phyloP scores from a whole-genome alignment of 2,329 filamentous ascomycete genomes.

The Penicillium sclerotiorum region DNA sequence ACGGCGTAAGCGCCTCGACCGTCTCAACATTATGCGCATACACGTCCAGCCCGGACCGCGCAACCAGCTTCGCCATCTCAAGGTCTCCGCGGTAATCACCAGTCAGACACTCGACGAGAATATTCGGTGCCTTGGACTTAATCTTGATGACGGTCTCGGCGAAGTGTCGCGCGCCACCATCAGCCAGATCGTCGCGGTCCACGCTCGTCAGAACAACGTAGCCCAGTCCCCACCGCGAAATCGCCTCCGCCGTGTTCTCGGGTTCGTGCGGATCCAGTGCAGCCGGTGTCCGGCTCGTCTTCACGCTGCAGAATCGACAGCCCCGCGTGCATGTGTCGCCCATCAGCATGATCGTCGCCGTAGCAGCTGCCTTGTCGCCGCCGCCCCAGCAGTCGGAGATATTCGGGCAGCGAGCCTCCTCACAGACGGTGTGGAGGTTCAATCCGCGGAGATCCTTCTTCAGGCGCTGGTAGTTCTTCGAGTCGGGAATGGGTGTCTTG shows the following conservation, averaged over 20 bases:
- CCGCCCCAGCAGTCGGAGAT: conserved; percentile 99
- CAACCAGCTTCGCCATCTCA: conserved; percentile 84
- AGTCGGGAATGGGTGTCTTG: conserved; percentile 89
- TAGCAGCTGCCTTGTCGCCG: conserved; percentile 81
- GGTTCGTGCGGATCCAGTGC: conserved; percentile 94
- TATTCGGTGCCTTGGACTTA: conserved; percentile 68
- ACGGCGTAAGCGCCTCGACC: conserved; percentile 84
- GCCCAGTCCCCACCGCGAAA: conserved; percentile 88
- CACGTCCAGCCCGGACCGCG: conserved; percentile 86
- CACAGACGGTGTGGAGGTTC: conserved; percentile 92
- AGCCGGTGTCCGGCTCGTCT: conserved; percentile 75
- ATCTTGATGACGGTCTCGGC: conserved; percentile 93
- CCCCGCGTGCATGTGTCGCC: conserved; percentile 96
- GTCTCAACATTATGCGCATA: conserved; percentile 98
- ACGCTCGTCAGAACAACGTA: conserved; percentile 95
- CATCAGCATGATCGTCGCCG: conserved; percentile 99
- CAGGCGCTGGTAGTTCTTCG: conserved; percentile 89
- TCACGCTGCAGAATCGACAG: conserved; percentile 96
- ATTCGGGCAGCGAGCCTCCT: conserved; percentile 96
- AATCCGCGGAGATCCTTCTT: conserved; percentile 90
- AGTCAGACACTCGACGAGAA: conserved; percentile 54
- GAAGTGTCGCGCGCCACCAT: conserved; percentile 87
- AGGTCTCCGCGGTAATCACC: conserved; percentile 85
- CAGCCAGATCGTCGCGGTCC: conserved; percentile 86
- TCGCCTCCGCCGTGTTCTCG: conserved; percentile 92